Base-by-base conservation (phyloP, 129 eudicot species). In the Lonicera japonica region DNA sequence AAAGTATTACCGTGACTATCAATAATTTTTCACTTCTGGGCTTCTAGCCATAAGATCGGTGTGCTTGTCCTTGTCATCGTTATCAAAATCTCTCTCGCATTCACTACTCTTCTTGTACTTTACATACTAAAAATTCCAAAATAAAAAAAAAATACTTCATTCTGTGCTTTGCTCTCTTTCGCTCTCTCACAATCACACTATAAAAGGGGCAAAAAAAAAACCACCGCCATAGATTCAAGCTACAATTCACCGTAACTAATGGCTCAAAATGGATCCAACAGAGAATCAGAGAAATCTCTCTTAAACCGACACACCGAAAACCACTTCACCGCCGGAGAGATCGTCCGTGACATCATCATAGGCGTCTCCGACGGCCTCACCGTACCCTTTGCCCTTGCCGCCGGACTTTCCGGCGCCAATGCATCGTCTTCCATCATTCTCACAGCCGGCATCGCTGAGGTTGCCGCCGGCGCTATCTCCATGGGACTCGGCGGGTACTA, bases 291-390 rank as follows among this genome's bases (percentile, higher is more conserved):
- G 21, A 75, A 65, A 40, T 61, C 69, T 21, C 43, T 90, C 46
- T 70, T 90, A 25, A 66, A 79, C 56, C 72, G 78, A 11, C 97
- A 91, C 88, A 84, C 63, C 15, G 98, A 91, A 77, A 45, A 45
- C 11, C 51, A 45, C 51, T 45, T 45, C 51, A 45, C 51, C 51
- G 51, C 51, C 14, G 51, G 51, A 10, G 51, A 45, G 12, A 45
- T 45, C n/a, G 51, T 45, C n/a, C 51, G 51, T 45, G 51, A 45
- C n/a, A 45, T 91, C 72, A 91, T 91, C 69, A 91, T 91, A 56
- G 98, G 98, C 15, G 98, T 91, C 23, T 91, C 98, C 50, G 98
- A 91, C 56, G 98, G 98, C 24, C 95, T 91, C 15, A 91, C 98
- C 36, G 98, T 91, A 10, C 98, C 98, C 0, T 91, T 91, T 65